Base-by-base conservation (phyloP, 257 asterid species). In the Jacaranda copaia region DNA sequence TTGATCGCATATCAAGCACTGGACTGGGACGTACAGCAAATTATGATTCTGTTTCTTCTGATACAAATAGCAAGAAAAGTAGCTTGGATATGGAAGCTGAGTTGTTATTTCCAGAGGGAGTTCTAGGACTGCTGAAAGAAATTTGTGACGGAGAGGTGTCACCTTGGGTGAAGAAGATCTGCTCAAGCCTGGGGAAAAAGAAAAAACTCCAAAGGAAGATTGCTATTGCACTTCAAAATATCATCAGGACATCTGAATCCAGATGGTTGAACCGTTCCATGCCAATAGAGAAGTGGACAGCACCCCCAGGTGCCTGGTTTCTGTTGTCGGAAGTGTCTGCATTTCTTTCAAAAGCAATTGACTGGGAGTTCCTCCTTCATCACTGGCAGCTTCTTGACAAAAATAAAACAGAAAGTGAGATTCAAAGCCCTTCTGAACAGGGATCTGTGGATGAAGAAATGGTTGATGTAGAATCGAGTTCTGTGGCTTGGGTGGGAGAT, bases 221-320 rank as follows among this genome's bases (percentile, higher is more conserved):
- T 65, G 92, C 89, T 36, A 80, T 75, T 5, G 79, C 97, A 58
- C 98, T 95, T 82, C 97, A 90, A 82, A 89, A 82, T 59, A 89
- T 95, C 74, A 91, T 95, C 61, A 83, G 70, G 53, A 66, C 83
- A 66, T 93, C 99, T 3, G 98, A 95, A 83, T 80, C 87, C 6
- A 81, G 63, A 49, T 93, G 99, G 96, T 74, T 88, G 74, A 83
- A 85, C 38, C 73, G 62, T 18, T 83, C 88, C 61, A 79, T 74
- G 90, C 80, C 93, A 39, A 89, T 91, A 40, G 94, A 87, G 82
- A 93, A 91, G 78, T 95, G 99, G 99, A 89, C 93, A 60, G 98
- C 99, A 9, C 99, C 99, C 39, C 89, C 89, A 12, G 99, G 99
- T 70, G 86, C 94, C n/a, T 95, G 99, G 99, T 88, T 95, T 87